Evolutionary conservation across 371 early-diverging fungal species (phyloP), one percentile per base, ranked within the genome.

Genomic region (Funneliformis caledonium): DNA sequence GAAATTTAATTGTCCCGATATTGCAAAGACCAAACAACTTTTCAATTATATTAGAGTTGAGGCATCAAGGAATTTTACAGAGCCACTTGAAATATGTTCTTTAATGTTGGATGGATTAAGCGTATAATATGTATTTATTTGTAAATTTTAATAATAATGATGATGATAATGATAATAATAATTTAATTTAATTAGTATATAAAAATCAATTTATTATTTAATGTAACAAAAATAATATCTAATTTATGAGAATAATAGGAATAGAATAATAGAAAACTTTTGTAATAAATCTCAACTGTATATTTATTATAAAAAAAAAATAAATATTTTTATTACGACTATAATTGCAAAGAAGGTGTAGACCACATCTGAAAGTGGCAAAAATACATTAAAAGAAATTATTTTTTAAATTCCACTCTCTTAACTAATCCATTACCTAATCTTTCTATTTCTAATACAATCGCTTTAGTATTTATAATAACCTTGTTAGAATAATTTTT

Each of bases 361-460:
- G 26, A 26, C 26, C 26, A 26, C 26, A 26, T 52, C 4, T 50
- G 4, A 10, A 52, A 5, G 4, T 16, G 16, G 12, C 16, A 4
- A 52, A 52, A 50, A 50, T 48, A 52, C 16, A 52, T 19, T 52
- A 5, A 52, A 0, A 64, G 4, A 31, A 43, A 33, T 48, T 48
- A 72, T 50, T 72, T 72, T 10, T 14, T 47, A 84, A 86, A 12
- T 48, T 83, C 85, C 48, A 88, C 76, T 12, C 75, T 83, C 9
- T 50, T 60, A 47, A 90, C 88, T 7, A 90, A 74, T 43, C 90
- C 90, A 42, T 78, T 78, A 10, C 92, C 93, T 22, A 93, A 80
- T 73, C 93, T 82, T 75, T 89, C 87, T 81, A 94, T 90, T 83
- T 94, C 96, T 7, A 89, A 87, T 26, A 91, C 82, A 80, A 94